phyloP scores from a whole-genome alignment of 768 basidiomycete species.

The Russula foetens region DNA sequence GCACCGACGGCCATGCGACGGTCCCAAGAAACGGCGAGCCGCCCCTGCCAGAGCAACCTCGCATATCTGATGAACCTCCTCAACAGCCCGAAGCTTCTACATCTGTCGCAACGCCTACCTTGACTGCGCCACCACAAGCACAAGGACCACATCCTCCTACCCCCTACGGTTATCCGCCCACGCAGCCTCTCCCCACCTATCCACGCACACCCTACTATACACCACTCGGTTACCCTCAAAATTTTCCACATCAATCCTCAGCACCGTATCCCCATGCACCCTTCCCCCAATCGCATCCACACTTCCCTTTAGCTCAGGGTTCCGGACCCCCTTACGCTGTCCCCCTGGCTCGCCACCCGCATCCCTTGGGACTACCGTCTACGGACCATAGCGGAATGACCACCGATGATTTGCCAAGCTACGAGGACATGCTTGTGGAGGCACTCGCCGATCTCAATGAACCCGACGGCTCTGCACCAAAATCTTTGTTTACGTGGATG shows the following conservation, averaged over 20 bases:
- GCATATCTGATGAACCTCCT: not conserved
- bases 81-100: not conserved
- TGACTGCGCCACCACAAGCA: not conserved
- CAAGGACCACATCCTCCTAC: slow-evolving; percentile 40
- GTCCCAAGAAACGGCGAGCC: not conserved
- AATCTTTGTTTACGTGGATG: slow-evolving; percentile 80
- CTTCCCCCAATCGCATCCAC: slow-evolving; percentile 26
- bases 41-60: not conserved
- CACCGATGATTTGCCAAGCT: slow-evolving; percentile 64
- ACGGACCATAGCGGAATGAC: slow-evolving; percentile 22
- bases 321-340: slow-evolving; percentile 17
- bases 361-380: slow-evolving; percentile 18
- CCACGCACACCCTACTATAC: slow-evolving; percentile 63
- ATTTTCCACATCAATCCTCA: slow-evolving; percentile 24
- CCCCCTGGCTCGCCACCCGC: slow-evolving; percentile 16
- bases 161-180: slow-evolving; percentile 42
- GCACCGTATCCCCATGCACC: slow-evolving; percentile 32
- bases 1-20: not conserved
- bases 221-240: slow-evolving; percentile 33
- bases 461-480: slow-evolving; percentile 74
- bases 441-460: slow-evolving; percentile 60
- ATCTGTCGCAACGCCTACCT: not conserved
- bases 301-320: slow-evolving; percentile 25
- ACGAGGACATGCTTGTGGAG: slow-evolving; percentile 88
- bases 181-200: slow-evolving; percentile 41